A percentile compares a stretch with the other conserved stretches of the same genome.
Evolutionary conservation across 2,329 filamentous ascomycete genomes (phyloP).

Genomic region (Acarospora socialis): DNA sequence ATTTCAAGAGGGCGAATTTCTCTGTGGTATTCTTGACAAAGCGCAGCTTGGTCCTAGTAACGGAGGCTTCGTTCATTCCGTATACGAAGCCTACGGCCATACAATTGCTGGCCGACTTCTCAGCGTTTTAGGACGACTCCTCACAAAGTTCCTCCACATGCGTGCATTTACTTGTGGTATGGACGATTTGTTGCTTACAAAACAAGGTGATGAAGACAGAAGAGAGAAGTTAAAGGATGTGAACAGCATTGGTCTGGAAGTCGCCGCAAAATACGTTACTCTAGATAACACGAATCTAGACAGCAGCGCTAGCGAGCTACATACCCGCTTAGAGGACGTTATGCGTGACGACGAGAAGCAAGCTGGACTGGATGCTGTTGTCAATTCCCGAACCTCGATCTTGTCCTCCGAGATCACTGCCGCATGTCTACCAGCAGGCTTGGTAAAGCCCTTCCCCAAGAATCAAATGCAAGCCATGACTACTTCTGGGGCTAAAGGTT

Average conservation of each 20-base stretch:
- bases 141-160: slow-evolving; percentile 86
- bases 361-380: slow-evolving; percentile 73
- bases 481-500: slow-evolving; percentile 87
- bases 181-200: slow-evolving; percentile 80
- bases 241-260: slow-evolving; percentile 55
- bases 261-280: slow-evolving; percentile 80
- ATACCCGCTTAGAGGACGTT: slow-evolving; percentile 72
- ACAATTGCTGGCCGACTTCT: slow-evolving; percentile 74
- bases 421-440: slow-evolving; percentile 63
- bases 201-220: slow-evolving; percentile 59
- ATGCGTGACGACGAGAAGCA: slow-evolving; percentile 85
- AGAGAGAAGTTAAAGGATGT: slow-evolving; percentile 55
- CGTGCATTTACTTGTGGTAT: slow-evolving; percentile 94
- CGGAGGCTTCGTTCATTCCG: slow-evolving; percentile 77
- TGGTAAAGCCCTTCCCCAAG: slow-evolving; percentile 83
- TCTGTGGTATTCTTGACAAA: slow-evolving; percentile 89
- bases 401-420: slow-evolving; percentile 69
- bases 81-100: slow-evolving; percentile 88
- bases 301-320: slow-evolving; percentile 55
- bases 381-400: slow-evolving; percentile 53
- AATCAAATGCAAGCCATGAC: slow-evolving; percentile 99
- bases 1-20: slow-evolving; percentile 73
- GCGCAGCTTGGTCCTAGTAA: slow-evolving; percentile 78
- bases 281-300: slow-evolving; percentile 50
- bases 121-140: slow-evolving; percentile 72